A percentile compares a stretch with the other conserved stretches of the same genome.
These are phyloP conservation scores for Scytalidium sp. DNA, from an alignment of 2,329 filamentous ascomycete genomes.

Conservation along the genomic window DNA sequence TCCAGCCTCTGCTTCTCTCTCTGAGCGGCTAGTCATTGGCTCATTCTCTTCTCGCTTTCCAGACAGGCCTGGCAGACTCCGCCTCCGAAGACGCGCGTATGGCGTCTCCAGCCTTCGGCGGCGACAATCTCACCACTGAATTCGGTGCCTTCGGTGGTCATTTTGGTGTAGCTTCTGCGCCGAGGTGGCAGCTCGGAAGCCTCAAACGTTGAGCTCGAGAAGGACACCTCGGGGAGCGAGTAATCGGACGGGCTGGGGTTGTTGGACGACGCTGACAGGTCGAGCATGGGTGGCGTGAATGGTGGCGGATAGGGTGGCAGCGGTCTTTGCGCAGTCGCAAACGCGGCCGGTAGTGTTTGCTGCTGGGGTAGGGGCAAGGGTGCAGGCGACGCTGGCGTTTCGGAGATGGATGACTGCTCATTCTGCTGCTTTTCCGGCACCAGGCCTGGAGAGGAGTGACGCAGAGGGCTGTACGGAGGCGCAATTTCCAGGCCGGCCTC, in stretches of 20 bases:
- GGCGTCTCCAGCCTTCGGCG: conserved; percentile 23
- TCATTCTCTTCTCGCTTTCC: conserved; percentile 21
- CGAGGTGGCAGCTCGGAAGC: conserved; percentile 4
- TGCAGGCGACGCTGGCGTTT: background rate
- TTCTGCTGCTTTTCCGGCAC: background rate
- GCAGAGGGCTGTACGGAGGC: conserved; percentile 2
- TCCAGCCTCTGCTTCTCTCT: background rate
- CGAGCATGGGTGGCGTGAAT: conserved; percentile 1
- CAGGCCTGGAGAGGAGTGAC: conserved; percentile 1
- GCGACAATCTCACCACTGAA: conserved; percentile 21
- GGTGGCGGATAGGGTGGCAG: conserved; percentile 1
- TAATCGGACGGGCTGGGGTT: conserved; percentile 1
- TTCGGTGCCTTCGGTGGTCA: conserved; percentile 9
- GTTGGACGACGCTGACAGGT: background rate
- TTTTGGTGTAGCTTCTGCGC: conserved; percentile 15
- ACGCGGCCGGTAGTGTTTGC: background rate
- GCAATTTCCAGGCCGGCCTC: background rate
- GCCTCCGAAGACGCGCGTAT: conserved; percentile 27
- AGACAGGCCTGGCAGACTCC: conserved; percentile 26
- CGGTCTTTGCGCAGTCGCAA: background rate
- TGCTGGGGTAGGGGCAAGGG: background rate
- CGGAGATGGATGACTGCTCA: background rate
- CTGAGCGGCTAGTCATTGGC: background rate
- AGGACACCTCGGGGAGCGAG: conserved; percentile 8
- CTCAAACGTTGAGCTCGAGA: background rate